Conservation (phyloP, 2,329 filamentous ascomycete genomes). For the Alternaria consortialis region DNA sequence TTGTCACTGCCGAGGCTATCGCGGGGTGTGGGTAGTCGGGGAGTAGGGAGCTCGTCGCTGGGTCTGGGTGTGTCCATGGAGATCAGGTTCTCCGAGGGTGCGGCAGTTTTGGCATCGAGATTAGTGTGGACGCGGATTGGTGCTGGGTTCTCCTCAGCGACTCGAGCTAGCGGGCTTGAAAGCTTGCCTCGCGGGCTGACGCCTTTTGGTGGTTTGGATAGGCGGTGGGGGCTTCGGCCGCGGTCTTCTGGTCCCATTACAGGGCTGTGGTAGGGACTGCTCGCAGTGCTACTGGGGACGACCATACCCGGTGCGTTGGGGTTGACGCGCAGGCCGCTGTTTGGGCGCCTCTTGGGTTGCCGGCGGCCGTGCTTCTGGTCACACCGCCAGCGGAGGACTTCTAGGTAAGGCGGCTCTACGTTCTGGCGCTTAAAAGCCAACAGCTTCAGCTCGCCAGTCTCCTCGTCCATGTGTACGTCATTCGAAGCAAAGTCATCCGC, state of each 20-base stretch:
- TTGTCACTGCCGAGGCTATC: conserved; percentile 52
- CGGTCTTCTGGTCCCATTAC: conserved; percentile 66
- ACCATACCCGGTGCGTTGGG: conserved; percentile 57
- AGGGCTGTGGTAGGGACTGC: conserved; percentile 71
- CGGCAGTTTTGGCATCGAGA: conserved; percentile 39
- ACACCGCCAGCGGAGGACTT: conserved; percentile 92
- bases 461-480: conserved; percentile 93
- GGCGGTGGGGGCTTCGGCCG: conserved; percentile 75
- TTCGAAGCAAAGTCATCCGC: conserved; percentile 93
- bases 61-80: conserved; percentile 53
- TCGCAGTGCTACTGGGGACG: conserved; percentile 59
- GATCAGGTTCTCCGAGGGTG: conserved; percentile 52
- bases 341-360: conserved; percentile 59
- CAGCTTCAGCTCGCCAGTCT: conserved; percentile 88
- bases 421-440: conserved; percentile 82
- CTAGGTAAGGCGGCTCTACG: conserved; percentile 91
- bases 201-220: conserved; percentile 66
- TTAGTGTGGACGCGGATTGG: conserved; percentile 52
- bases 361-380: conserved; percentile 89
- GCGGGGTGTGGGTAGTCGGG: conserved; percentile 32
- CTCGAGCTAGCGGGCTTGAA: conserved; percentile 75
- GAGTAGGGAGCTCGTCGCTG: conserved; percentile 47
- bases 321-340: conserved; percentile 62
- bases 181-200: conserved; percentile 72
- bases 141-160: conserved; percentile 71